A percentile compares a stretch with the other conserved stretches of the same genome.
Conservation (phyloP, 225 moss, liverwort and hornwort genomes). For the Polytrichum formosum region DNA sequence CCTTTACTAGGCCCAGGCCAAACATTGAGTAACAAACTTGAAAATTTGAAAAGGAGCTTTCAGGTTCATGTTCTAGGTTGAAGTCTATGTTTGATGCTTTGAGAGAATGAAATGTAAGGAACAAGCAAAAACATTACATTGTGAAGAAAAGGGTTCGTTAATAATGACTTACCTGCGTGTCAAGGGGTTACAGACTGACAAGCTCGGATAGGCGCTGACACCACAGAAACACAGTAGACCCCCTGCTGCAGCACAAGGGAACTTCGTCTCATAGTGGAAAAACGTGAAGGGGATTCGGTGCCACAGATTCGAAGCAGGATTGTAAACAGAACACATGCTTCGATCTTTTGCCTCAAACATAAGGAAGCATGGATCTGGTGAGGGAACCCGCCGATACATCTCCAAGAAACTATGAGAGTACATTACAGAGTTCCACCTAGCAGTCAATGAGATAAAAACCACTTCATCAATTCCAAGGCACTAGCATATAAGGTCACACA, state of each 20-base stretch:
- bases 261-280: constrained; percentile 98
- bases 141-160: too few species aligned
- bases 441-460: constrained; percentile 8
- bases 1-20: too few species aligned
- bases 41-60: too few species aligned
- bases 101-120: background rate
- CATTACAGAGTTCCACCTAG: constrained; percentile 94
- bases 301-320: constrained; percentile 85
- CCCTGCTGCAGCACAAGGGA: constrained; percentile 92
- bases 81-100: background rate
- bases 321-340: constrained; percentile 94
- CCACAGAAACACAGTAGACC: constrained; percentile 97
- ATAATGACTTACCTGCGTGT: constrained; percentile 59
- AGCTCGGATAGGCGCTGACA: constrained; percentile 94
- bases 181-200: constrained; percentile 93
- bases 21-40: too few species aligned
- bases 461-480: constrained; percentile 2
- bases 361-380: constrained; percentile 84
- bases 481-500: too few species aligned
- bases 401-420: constrained; percentile 98
- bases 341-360: constrained; percentile 99
- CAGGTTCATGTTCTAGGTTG: too few species aligned
- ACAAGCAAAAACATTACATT: background rate
- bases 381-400: constrained; percentile 90
- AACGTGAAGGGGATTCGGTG: constrained; percentile 96